These are phyloP conservation scores for Coix lacrymajobi DNA, from an alignment of 176 grass and related monocot genomes.

Conservation along the genomic window DNA sequence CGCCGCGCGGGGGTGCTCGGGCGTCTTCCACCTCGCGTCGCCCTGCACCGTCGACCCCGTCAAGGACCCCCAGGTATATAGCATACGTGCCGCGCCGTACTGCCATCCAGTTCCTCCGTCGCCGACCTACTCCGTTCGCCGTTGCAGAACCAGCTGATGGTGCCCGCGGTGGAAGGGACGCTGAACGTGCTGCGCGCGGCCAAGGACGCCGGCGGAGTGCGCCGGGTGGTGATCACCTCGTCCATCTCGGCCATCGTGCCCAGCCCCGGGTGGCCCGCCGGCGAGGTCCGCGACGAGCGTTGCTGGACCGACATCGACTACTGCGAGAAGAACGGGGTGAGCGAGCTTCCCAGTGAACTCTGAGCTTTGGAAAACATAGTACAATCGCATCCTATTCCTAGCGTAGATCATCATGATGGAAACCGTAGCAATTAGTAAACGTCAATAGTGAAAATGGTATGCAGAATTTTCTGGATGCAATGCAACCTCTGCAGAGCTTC, in stretches of 20 bases:
- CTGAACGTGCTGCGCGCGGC: constrained; percentile 67
- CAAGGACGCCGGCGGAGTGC: constrained; percentile 50
- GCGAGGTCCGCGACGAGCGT: constrained; percentile 61
- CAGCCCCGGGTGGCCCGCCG: constrained; percentile 56
- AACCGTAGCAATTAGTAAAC: no score
- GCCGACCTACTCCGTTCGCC: not conserved
- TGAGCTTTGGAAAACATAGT: no score
- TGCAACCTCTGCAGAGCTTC: not conserved
- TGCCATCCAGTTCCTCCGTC: not conserved
- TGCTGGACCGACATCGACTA: constrained; percentile 83
- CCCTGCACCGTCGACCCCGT: constrained; percentile 68
- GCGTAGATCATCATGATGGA: no score
- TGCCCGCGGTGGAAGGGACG: constrained; percentile 80
- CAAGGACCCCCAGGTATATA: constrained; percentile 60
- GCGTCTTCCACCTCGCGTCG: constrained; percentile 88
- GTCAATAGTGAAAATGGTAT: not conserved
- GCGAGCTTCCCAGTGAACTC: not conserved
- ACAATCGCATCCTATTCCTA: no score
- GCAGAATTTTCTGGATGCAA: not conserved
- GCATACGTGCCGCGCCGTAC: not conserved
- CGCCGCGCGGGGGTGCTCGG: constrained; percentile 45
- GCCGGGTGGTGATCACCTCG: constrained; percentile 68
- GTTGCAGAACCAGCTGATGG: constrained; percentile 59
- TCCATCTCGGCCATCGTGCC: constrained; percentile 70
- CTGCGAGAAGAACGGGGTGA: constrained; percentile 59